phyloP scores from a whole-genome alignment of 805 yeast genomes.

The Pachysolen tannophilus region DNA sequence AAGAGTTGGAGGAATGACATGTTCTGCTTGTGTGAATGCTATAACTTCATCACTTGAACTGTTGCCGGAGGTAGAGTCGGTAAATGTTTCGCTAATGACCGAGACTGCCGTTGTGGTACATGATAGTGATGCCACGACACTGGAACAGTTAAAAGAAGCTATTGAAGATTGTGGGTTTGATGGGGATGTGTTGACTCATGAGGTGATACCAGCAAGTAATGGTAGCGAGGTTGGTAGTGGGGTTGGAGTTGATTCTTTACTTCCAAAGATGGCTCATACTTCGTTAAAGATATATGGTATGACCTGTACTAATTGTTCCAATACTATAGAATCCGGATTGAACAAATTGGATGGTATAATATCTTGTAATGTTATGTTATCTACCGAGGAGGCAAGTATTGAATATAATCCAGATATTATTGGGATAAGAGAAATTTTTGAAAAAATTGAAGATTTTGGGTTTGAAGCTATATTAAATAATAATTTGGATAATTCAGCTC shows the following conservation, averaged over 20 bases:
- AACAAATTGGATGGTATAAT: conserved; percentile 37
- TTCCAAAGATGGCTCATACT: conserved; percentile 2
- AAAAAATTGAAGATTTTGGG: conserved; percentile 41
- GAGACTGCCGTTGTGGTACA: conserved; percentile 62
- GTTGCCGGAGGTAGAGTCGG: conserved; percentile 43
- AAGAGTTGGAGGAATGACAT: conserved; percentile 75
- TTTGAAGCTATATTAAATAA: conserved; percentile 41
- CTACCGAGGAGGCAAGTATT: conserved; percentile 48
- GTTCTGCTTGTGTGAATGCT: conserved; percentile 74
- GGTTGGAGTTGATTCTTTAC: conserved; percentile 42
- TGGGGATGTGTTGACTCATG: conserved; percentile 9
- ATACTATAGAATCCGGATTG: conserved; percentile 41
- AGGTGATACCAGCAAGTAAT: conserved; percentile 8
- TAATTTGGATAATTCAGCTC: conserved; percentile 54
- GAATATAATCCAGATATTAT: conserved; percentile 38
- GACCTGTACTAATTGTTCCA: conserved; percentile 51
- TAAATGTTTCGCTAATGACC: conserved; percentile 65
- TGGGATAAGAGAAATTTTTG: conserved; percentile 61
- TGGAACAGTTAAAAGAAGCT: conserved; percentile 34
- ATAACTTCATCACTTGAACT: conserved; percentile 46
- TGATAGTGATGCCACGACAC: conserved; percentile 21
- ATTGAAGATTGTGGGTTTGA: conserved; percentile 79
- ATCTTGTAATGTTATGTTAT: conserved; percentile 39
- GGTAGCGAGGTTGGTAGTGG: conserved; percentile 12
- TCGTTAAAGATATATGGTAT: conserved; percentile 43